Base-by-base conservation (phyloP, 768 basidiomycete genomes). In the Crepidotus variabilis region DNA sequence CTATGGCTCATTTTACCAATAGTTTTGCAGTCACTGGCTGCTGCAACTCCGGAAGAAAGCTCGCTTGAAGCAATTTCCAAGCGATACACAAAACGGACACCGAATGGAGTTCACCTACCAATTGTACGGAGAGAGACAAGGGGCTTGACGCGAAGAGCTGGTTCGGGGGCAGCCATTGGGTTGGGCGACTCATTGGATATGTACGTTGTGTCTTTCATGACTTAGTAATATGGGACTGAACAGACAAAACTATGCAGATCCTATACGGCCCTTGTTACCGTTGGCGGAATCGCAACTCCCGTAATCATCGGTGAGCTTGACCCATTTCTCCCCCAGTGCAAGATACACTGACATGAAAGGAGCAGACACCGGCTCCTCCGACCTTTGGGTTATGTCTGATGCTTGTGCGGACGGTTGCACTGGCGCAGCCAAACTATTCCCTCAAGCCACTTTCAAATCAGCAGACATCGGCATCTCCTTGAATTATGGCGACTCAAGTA, bases 311-410 rank as follows among this genome's bases (percentile, higher is more conserved):
- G 87, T 88, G 57, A 54, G 75, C 56, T 3, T 3, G 47, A 6
- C 35, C 22, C 16, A 51, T 39, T 18, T 8, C 34, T 39, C n/a
- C 20, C 32, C 22, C 23, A 54, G 14, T 33, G 9, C 20, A 18
- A 20, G n/a, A 0, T 16, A 6, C 20, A n/a, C 7, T 20, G 10
- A 51, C 34, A n/a, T 22, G n/a, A 46, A 28, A 35, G 18, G 24
- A 13, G 43, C 50, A 88, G 89, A 91, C 60, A 89, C 88, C 1
- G 89, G 89, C 46, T 91, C 89, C 2, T 84, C 89, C 4, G 89
- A 92, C 63, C 66, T 90, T 5, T 92, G 90, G 90, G 78, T 87
- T 9, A 68, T 85, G 23, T 87, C 87, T 0, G 78, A 83, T 50
- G 70, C 76, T 0, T 90, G 86, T 65, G 69, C 67, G 9, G 60